Conservation (phyloP, 805 yeast genomes). For the Candida nanaspora region DNA sequence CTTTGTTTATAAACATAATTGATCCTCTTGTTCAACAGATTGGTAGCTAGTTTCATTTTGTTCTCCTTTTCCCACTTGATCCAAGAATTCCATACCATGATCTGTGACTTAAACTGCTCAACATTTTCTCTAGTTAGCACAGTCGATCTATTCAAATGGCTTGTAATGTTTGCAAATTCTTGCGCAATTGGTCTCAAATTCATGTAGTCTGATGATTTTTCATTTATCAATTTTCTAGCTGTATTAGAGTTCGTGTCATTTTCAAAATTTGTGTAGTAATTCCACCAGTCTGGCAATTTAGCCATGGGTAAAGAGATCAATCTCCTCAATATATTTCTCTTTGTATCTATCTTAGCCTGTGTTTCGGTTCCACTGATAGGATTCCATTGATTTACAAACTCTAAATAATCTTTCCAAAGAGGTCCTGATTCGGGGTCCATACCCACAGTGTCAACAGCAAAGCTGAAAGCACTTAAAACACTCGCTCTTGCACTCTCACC, state of each 20-base stretch:
- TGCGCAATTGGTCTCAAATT: slow-evolving; percentile 70
- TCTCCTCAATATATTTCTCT: slow-evolving; percentile 64
- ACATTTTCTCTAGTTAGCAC: slow-evolving; percentile 1
- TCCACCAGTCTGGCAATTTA: slow-evolving; percentile 74
- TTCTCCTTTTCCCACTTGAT: slow-evolving; percentile 72
- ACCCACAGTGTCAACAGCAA: slow-evolving; percentile 74
- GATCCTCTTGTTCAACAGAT: slow-evolving; percentile 46
- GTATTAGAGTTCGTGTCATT: slow-evolving; percentile 65
- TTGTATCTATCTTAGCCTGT: slow-evolving; percentile 70
- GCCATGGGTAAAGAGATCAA: slow-evolving; percentile 71
- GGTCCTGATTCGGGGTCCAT: slow-evolving; percentile 63
- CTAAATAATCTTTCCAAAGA: slow-evolving; percentile 80
- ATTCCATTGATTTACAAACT: slow-evolving; percentile 69
- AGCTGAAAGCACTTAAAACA: slow-evolving; percentile 76
- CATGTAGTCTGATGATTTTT: slow-evolving; percentile 80
- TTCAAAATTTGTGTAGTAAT: slow-evolving; percentile 76
- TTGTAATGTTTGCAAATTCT: slow-evolving; percentile 58
- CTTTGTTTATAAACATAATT: slow-evolving; percentile 70
- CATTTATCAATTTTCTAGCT: slow-evolving; percentile 80
- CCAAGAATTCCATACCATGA: slow-evolving; percentile 65
- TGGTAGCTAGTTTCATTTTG: slow-evolving; percentile 52
- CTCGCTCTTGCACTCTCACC: slow-evolving; percentile 73
- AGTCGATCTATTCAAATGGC: slow-evolving; percentile 2
- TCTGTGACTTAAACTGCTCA: slow-evolving; percentile 29
- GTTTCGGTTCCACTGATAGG: slow-evolving; percentile 80